These are phyloP conservation scores for Parafenestella ontariensis DNA, from an alignment of 2,329 filamentous ascomycete species.

Conservation along the genomic window DNA sequence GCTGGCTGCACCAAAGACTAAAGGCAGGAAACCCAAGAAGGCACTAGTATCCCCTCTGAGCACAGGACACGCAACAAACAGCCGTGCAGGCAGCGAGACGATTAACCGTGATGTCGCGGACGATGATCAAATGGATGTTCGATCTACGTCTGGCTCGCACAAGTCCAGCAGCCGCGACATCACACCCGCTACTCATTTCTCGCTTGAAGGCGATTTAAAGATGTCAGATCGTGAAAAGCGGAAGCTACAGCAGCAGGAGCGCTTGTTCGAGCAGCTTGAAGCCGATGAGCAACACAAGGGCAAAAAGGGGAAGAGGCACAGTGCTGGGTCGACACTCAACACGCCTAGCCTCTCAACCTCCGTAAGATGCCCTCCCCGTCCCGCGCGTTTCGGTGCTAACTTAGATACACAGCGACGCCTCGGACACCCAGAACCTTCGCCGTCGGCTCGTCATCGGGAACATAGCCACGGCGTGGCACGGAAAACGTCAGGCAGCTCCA, in stretches of 20 bases:
- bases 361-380: constrained; percentile 37
- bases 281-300: constrained; percentile 61
- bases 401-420: constrained; percentile 43
- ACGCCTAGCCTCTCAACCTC: constrained; percentile 56
- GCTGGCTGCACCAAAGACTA: constrained; percentile 49
- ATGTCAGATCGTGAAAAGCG: constrained; percentile 68
- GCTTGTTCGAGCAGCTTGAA: constrained; percentile 67
- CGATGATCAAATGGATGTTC: constrained; percentile 63
- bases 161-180: constrained; percentile 67
- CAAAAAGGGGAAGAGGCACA: constrained; percentile 64
- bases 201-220: constrained; percentile 55
- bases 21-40: constrained; percentile 58
- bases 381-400: constrained; percentile 30
- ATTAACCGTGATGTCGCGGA: constrained; percentile 59
- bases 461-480: constrained; percentile 45
- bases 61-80: constrained; percentile 61
- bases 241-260: constrained; percentile 68
- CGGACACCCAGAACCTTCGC: constrained; percentile 46
- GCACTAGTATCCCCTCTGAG: constrained; percentile 62
- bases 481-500: constrained; percentile 47
- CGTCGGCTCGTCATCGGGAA: constrained; percentile 44
- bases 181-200: constrained; percentile 63
- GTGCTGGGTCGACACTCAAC: constrained; percentile 61
- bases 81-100: constrained; percentile 66
- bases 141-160: constrained; percentile 64